Conservation (phyloP, 345 rosid genomes). For the Eucalyptus microcorys region DNA sequence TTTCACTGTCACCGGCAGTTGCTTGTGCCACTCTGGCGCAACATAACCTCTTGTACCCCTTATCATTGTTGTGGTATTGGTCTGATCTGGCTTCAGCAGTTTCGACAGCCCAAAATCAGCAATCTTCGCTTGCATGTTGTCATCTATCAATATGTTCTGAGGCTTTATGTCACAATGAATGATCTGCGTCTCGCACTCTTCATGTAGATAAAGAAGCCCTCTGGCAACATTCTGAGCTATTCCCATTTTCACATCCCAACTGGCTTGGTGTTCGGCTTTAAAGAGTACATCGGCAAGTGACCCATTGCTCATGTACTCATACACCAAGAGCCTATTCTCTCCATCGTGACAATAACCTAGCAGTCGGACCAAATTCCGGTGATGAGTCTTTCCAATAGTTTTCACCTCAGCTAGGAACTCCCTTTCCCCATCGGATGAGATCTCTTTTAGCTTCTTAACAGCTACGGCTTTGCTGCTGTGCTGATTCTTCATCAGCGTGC, state of each 20-base stretch:
- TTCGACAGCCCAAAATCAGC: conserved; percentile 17
- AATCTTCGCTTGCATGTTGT: not conserved
- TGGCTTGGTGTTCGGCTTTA: not conserved
- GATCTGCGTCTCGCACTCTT: conserved; percentile 7
- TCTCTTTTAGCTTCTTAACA: not conserved
- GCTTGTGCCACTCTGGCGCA: conserved; percentile 15
- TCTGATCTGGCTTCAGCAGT: conserved; percentile 11
- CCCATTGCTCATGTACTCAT: conserved; percentile 12
- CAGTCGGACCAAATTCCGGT: conserved; percentile 3
- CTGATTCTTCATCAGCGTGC: not conserved
- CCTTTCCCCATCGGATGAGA: not conserved
- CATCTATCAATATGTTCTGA: conserved; percentile 8
- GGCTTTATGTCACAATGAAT: conserved; percentile 20
- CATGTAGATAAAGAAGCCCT: conserved; percentile 8
- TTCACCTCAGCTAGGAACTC: conserved; percentile 10
- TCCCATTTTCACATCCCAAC: not conserved
- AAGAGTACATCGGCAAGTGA: conserved; percentile 11
- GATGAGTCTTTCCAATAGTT: conserved; percentile 10
- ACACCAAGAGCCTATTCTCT: not conserved
- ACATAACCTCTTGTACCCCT: conserved; percentile 27
- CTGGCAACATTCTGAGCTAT: conserved; percentile 4
- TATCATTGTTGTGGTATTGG: not conserved
- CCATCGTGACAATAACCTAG: conserved; percentile 10
- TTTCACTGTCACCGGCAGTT: not conserved
- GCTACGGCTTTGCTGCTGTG: not conserved